phyloP scores from a whole-genome alignment of 768 basidiomycete species.

The Phanerochaete sordida region DNA sequence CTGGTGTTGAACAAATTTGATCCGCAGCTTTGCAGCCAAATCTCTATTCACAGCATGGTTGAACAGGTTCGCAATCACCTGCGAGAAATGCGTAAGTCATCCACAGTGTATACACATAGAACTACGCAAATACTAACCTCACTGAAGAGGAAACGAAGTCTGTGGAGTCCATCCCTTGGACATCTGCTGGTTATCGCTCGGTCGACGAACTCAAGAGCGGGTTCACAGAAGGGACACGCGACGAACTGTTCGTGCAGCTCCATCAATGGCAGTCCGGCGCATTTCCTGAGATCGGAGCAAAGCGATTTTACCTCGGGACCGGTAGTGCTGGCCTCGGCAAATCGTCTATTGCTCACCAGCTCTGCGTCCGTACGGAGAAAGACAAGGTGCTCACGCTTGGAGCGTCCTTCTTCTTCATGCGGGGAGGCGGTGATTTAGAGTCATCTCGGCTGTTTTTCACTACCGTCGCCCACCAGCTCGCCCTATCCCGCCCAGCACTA shows the following conservation, averaged over 20 bases:
- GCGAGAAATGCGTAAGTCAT: too few species aligned
- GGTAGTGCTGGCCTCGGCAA: not conserved
- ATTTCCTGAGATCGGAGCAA: not conserved
- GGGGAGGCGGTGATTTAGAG: not conserved
- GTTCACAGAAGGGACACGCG: constrained; percentile 1
- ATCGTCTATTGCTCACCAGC: not conserved
- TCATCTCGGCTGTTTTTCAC: not conserved
- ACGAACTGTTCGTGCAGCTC: not conserved
- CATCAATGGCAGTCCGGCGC: not conserved
- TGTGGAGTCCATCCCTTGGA: not conserved
- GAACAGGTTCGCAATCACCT: too few species aligned
- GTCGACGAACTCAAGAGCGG: not conserved
- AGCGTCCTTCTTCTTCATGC: not conserved
- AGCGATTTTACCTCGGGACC: not conserved
- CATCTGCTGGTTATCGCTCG: not conserved
- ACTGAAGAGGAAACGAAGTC: not conserved
- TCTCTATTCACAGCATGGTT: too few species aligned
- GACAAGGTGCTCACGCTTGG: not conserved
- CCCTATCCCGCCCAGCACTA: not conserved
- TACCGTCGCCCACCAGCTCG: not conserved
- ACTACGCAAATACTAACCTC: too few species aligned
- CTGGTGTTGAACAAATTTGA: too few species aligned
- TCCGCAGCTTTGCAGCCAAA: too few species aligned
- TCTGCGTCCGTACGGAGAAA: not conserved
- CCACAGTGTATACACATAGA: too few species aligned